phyloP scores from a whole-genome alignment of 2,329 filamentous ascomycete genomes.

The Emergomyces africanus region DNA sequence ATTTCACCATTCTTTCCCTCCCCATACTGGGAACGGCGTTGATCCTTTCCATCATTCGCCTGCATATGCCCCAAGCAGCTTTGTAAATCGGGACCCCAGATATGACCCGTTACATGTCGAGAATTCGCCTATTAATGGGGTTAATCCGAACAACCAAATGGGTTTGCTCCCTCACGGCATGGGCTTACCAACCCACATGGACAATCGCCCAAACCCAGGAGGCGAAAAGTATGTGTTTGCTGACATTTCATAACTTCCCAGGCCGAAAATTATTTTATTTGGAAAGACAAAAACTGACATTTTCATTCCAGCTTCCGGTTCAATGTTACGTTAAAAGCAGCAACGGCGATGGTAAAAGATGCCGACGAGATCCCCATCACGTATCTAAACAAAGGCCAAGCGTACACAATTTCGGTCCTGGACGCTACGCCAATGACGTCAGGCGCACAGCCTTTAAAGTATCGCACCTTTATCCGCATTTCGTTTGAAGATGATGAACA shows the following conservation, averaged over 20 bases:
- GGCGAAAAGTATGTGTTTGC: slow-evolving; percentile 40
- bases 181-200: slow-evolving; percentile 14
- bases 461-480: slow-evolving; percentile 85
- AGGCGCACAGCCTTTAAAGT: slow-evolving; percentile 50
- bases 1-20: slow-evolving; percentile 46
- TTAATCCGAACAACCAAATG: slow-evolving; percentile 36
- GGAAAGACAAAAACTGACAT: background rate
- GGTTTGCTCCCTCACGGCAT: background rate
- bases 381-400: slow-evolving; percentile 94
- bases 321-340: slow-evolving; percentile 78
- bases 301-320: slow-evolving; percentile 43
- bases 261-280: slow-evolving; percentile 11
- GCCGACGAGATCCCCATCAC: slow-evolving; percentile 85
- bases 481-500: slow-evolving; percentile 97
- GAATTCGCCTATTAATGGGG: slow-evolving; percentile 45
- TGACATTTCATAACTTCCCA: slow-evolving; percentile 19
- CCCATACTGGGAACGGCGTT: slow-evolving; percentile 53
- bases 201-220: background rate
- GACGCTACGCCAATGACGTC: slow-evolving; percentile 58
- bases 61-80: slow-evolving; percentile 63
- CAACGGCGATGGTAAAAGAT: slow-evolving; percentile 80
- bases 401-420: slow-evolving; percentile 73
- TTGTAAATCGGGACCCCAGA: slow-evolving; percentile 65
- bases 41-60: slow-evolving; percentile 54
- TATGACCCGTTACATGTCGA: slow-evolving; percentile 68